Base-by-base conservation (phyloP, 129 eudicot species). In the Flaveria robusta region DNA sequence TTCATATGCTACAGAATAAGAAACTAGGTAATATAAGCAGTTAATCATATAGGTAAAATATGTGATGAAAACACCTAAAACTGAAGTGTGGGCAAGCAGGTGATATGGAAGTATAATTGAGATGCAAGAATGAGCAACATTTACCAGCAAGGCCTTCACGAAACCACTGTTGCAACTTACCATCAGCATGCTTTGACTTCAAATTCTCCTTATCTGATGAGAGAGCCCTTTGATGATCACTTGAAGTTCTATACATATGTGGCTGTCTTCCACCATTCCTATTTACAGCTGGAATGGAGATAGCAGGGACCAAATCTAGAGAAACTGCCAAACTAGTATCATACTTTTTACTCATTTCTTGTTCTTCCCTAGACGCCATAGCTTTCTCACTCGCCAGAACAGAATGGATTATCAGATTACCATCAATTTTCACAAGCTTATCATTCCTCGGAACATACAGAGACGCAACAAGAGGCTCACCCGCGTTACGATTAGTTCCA, bases 121-220 rank as follows among this genome's bases (percentile, higher is more conserved):
- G 41, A 69, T 55, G 9, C 26, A 75, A 66, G 37, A 74, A 26
- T 63, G 26, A 77, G 68, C 26, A 54, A 86, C 4, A 60, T 60
- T 76, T 87, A 94, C 99, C 99, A 68, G 96, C 90, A 79, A 91
- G 96, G 42, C 96, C 97, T 84, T 94, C 98, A 47, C 85, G 97
- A 84, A 91, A 94, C 98, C 98, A 94, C 66, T 94, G 91, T n/a
- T 91, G 97, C 62, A 88, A 81, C 80, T 81, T 81, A 73, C 91
- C 96, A 84, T 90, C 97, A 73, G 86, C 82, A 27, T 82, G 81
- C 22, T 83, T 70, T 2, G 93, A 59, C 83, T 80, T 88, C 80
- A 66, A 51, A 29, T 81, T 76, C 45, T 86, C 94, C 77, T 81
- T 80, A 0, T 79, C 91, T 16, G 98, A 86, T 7, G 93, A 68